phyloP scores from a whole-genome alignment of 352 stramenopile genomes.

The Pythium monospermum region DNA sequence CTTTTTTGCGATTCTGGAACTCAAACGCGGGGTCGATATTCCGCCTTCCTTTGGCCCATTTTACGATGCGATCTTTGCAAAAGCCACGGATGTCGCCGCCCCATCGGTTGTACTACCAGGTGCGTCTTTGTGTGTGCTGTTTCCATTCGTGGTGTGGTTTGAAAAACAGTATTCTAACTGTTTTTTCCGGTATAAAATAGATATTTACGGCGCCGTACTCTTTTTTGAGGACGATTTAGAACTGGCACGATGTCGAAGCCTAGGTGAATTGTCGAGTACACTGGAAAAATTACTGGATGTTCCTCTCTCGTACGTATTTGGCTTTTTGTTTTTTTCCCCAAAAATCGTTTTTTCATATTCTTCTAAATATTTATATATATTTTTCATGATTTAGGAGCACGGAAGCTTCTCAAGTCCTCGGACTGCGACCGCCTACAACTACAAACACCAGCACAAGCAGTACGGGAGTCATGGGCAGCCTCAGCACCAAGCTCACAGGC shows the following conservation, averaged over 20 bases:
- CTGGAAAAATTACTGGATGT: slow-evolving; percentile 30
- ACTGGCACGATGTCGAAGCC: slow-evolving; percentile 57
- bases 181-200: too few relatives aligned
- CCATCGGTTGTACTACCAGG: too few relatives aligned
- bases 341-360: background rate
- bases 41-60: slow-evolving; percentile 34
- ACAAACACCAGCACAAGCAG: slow-evolving; percentile 1
- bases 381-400: background rate
- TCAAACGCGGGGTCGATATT: slow-evolving; percentile 25
- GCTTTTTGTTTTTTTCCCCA: slow-evolving; percentile 1
- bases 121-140: too few relatives aligned
- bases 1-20: slow-evolving; percentile 52
- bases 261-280: slow-evolving; percentile 33
- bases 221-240: slow-evolving; percentile 64
- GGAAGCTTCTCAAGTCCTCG: slow-evolving; percentile 1
- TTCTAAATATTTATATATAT: background rate
- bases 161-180: too few relatives aligned
- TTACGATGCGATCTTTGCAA: slow-evolving; percentile 54
- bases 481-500: slow-evolving; percentile 23
- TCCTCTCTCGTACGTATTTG: slow-evolving; percentile 33
- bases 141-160: too few relatives aligned
- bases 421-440: slow-evolving; percentile 1
- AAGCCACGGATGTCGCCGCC: slow-evolving; percentile 25
- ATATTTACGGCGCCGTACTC: slow-evolving; percentile 55
- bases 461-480: slow-evolving; percentile 20